Percentiles rank a stretch among this genome's conserved stretches.
phyloP scores from a whole-genome alignment of 2,329 filamentous ascomycete genomes.

The Ascochyta clinopodiicola region DNA sequence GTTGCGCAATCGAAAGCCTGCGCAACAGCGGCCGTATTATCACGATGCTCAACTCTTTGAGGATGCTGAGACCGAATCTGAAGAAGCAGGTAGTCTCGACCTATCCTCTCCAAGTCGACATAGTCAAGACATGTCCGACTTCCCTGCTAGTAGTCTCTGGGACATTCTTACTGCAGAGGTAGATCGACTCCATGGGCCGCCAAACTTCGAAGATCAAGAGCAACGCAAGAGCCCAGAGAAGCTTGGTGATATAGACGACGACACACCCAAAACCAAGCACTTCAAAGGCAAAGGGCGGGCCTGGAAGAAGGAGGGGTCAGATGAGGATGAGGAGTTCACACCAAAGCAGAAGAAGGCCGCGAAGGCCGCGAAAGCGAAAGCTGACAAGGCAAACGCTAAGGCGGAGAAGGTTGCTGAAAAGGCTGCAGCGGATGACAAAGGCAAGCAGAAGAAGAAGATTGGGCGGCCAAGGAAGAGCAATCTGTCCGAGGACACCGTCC shows the following conservation, averaged over 20 bases:
- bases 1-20: constrained; percentile 42
- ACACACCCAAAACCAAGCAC: constrained; percentile 26
- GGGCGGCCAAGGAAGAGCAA: constrained; percentile 31
- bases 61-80: constrained; percentile 17
- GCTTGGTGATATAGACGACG: neutral
- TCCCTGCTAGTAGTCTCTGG: neutral
- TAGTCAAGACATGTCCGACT: neutral
- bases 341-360: constrained; percentile 26
- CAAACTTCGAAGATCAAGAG: constrained; percentile 1
- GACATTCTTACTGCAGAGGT: neutral
- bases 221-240: constrained; percentile 12
- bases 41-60: constrained; percentile 44
- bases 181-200: neutral
- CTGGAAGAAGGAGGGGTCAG: constrained; percentile 42
- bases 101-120: neutral
- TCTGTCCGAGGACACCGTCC: constrained; percentile 25
- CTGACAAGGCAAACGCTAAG: constrained; percentile 20
- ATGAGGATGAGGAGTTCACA: constrained; percentile 41
- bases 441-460: constrained; percentile 21
- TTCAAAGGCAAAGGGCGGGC: constrained; percentile 43
- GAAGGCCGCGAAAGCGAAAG: constrained; percentile 14
- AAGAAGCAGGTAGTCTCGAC: constrained; percentile 1
- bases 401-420: constrained; percentile 6
- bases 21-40: constrained; percentile 45
- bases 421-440: neutral